Evolutionary conservation across 805 yeast species (phyloP).

Genomic region (Monosporozyma servazzii): DNA sequence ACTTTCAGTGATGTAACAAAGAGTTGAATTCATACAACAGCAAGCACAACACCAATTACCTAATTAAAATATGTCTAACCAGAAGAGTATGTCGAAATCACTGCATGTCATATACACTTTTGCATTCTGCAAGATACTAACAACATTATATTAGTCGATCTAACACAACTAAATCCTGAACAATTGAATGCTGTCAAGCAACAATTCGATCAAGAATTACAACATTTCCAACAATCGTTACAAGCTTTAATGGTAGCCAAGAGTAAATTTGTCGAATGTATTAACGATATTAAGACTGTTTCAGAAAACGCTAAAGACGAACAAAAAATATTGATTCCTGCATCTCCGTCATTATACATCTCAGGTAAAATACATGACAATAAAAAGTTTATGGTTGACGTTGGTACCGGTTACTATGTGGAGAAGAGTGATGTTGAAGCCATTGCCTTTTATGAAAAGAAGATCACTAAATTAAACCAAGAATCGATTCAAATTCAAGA

Average conservation of each 20-base stretch:
- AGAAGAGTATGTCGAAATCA: constrained; percentile 19
- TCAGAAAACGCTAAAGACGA: constrained; percentile 34
- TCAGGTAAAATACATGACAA: constrained; percentile 69
- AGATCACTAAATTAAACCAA: constrained; percentile 59
- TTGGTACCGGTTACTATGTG: constrained; percentile 93
- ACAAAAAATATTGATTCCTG: constrained; percentile 64
- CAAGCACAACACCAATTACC: background rate
- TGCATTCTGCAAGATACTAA: background rate
- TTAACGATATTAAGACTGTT: constrained; percentile 54
- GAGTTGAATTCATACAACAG: background rate
- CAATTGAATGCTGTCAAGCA: constrained; percentile 78
- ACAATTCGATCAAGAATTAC: constrained; percentile 75
- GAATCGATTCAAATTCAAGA: constrained; percentile 68
- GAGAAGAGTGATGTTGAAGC: constrained; percentile 69
- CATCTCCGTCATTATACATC: constrained; percentile 80
- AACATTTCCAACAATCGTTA: constrained; percentile 75
- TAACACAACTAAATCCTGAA: constrained; percentile 65
- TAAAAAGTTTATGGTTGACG: constrained; percentile 74
- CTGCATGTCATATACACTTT: background rate
- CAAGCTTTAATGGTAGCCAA: constrained; percentile 79
- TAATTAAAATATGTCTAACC: constrained; percentile 17
- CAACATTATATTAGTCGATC: constrained; percentile 39
- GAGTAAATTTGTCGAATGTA: constrained; percentile 72
- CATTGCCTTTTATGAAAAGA: constrained; percentile 57
- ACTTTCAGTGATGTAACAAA: background rate